A percentile compares a stretch with the other conserved stretches of the same genome.
These are phyloP conservation scores for Pseudoneurospora amorphoporcata DNA, from an alignment of 495 filamentous ascomycete genomes.

Conservation along the genomic window DNA sequence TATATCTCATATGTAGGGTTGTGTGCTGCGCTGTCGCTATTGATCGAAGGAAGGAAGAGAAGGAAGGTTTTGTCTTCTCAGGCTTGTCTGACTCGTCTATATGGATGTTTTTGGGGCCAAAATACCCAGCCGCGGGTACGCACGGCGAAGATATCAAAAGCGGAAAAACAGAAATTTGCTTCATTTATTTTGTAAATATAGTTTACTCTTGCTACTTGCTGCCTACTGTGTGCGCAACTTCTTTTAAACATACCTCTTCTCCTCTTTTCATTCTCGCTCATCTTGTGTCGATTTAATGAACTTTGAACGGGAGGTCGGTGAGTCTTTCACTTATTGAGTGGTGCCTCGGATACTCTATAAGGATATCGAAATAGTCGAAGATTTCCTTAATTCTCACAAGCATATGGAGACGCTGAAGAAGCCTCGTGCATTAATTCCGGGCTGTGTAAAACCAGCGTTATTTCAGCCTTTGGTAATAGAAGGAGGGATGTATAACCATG, in stretches of 20 bases:
- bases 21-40: neutral
- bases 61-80: neutral
- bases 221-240: neutral
- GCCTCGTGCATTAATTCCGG: neutral
- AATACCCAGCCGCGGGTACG: no score
- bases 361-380: no score
- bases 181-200: neutral
- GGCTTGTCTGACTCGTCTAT: no score
- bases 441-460: neutral
- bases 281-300: neutral
- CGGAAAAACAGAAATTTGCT: neutral
- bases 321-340: no score
- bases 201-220: neutral
- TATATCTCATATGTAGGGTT: neutral
- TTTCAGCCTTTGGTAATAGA: neutral
- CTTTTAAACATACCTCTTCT: neutral
- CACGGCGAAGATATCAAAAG: neutral
- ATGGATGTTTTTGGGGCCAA: no score
- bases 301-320: no score
- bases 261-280: neutral
- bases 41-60: neutral
- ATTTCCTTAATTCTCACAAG: no score
- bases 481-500: neutral
- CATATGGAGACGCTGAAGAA: neutral
- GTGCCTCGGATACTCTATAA: no score